Base-by-base conservation (phyloP, 1,284 basidiomycete species). In the Salmacisia buchloeana region DNA sequence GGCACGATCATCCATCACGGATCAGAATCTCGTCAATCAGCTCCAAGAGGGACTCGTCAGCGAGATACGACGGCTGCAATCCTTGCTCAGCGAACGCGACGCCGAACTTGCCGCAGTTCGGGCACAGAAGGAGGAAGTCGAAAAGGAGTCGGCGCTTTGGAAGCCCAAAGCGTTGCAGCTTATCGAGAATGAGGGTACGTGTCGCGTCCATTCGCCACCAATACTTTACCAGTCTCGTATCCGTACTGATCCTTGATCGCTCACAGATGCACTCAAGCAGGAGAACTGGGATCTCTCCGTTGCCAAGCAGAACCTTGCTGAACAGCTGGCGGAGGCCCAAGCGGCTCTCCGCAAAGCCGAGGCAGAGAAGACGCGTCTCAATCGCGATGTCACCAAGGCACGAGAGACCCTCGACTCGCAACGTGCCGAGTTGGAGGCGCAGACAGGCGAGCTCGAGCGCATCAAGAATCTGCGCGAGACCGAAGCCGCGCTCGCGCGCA, bases 261-360 rank as follows among this genome's bases (percentile, higher is more conserved):
- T 43, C 34, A 12, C 29, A 54, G 83, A 85, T 59, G 91, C 91
- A 65, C 94, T 88, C 86, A 94, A 93, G 82, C 92, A 97, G 81
- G 92, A 94, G 82, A 97, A 96, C 80, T 97, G 94, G 94, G 94
- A 97, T 78, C 88, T 97, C 68, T 93, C 97, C 82, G 91, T 97
- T 56, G 86, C 86, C 25, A 84, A 93, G 33, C 94, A 98, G 80
- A 92, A 97, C 68, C 84, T 94, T 27, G 87, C 88, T 43, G 82
- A 86, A 0, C 86, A 90, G 70, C 83, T 90, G 41, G 78, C 84
- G 41, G 87, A 90, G 59, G 84, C 87, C 1, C 88, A 90, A 67
- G 81, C 85, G 7, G 83, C 86, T 27, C 82, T 85, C 12, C 85
- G 85, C 69, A 89, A 90, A 63, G 83, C 90, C 18, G 91, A 94